Percentiles rank a stretch among this genome's conserved stretches.
phyloP scores from a whole-genome alignment of 2,329 filamentous ascomycete species.

The Aspergillus pseudoglaucus region DNA sequence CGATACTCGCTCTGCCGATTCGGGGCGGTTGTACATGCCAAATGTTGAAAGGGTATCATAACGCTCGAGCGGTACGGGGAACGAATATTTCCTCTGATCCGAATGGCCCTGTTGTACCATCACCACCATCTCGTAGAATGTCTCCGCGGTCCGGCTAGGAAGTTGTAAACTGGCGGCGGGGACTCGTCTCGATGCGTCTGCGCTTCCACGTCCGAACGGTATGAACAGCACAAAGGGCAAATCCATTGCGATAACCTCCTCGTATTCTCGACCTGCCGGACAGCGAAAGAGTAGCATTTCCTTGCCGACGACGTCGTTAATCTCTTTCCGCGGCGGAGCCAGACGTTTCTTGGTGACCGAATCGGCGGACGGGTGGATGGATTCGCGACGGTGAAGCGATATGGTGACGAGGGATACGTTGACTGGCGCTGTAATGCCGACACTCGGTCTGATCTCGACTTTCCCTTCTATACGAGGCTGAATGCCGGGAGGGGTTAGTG shows the following conservation, averaged over 20 bases:
- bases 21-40: constrained; percentile 97
- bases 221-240: constrained; percentile 96
- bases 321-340: constrained; percentile 82
- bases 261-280: constrained; percentile 72
- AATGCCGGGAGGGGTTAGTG: constrained; percentile 10
- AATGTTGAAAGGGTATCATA: constrained; percentile 98
- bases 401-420: constrained; percentile 89
- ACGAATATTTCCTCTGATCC: constrained; percentile 82
- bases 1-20: constrained; percentile 74
- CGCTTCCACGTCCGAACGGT: constrained; percentile 83
- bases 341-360: constrained; percentile 88
- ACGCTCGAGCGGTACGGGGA: constrained; percentile 81
- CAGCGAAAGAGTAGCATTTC: constrained; percentile 90
- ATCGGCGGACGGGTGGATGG: constrained; percentile 92
- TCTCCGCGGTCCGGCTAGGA: constrained; percentile 89
- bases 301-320: constrained; percentile 88
- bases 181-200: constrained; percentile 82
- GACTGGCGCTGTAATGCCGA: constrained; percentile 82
- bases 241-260: constrained; percentile 91
- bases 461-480: constrained; percentile 96
- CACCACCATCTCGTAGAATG: constrained; percentile 92
- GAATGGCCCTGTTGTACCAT: constrained; percentile 86
- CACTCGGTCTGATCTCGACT: constrained; percentile 85
- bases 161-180: constrained; percentile 88
- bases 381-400: constrained; percentile 86